Evolutionary conservation across 257 asterid species (phyloP).

Genomic region (Ligustrum vulgare): DNA sequence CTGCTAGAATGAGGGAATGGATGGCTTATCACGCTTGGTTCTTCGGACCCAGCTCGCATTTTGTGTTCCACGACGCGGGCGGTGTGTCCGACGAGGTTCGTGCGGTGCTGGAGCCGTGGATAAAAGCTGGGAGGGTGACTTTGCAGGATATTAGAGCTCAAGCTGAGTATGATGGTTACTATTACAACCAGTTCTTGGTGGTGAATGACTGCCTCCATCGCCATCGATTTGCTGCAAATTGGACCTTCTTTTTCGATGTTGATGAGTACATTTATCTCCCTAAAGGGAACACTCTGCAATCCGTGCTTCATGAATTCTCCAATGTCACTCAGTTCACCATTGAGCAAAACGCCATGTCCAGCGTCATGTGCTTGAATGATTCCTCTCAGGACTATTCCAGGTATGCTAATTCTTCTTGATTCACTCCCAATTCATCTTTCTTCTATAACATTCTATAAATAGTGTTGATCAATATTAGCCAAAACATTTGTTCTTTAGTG

Average conservation of each 20-base stretch:
- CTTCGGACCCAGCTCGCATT: constrained; percentile 54
- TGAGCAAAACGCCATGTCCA: constrained; percentile 65
- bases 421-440: background rate
- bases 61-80: constrained; percentile 67
- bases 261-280: constrained; percentile 62
- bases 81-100: constrained; percentile 57
- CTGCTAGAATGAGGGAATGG: constrained; percentile 57
- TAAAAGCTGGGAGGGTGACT: constrained; percentile 49
- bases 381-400: constrained; percentile 40
- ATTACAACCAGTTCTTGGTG: constrained; percentile 61
- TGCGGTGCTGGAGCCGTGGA: constrained; percentile 66
- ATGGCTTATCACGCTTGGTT: constrained; percentile 70
- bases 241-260: constrained; percentile 61
- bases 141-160: constrained; percentile 56
- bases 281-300: constrained; percentile 40
- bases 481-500: no score
- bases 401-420: constrained; percentile 14
- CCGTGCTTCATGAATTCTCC: constrained; percentile 44
- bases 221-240: constrained; percentile 50
- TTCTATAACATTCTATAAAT: background rate
- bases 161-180: constrained; percentile 62
- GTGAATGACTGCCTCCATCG: constrained; percentile 69
- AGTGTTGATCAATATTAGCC: no score
- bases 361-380: constrained; percentile 45
- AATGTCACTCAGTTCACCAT: constrained; percentile 60